These are phyloP conservation scores for Sporisorium reilianum DNA, from an alignment of 1,284 basidiomycete species.

Conservation along the genomic window DNA sequence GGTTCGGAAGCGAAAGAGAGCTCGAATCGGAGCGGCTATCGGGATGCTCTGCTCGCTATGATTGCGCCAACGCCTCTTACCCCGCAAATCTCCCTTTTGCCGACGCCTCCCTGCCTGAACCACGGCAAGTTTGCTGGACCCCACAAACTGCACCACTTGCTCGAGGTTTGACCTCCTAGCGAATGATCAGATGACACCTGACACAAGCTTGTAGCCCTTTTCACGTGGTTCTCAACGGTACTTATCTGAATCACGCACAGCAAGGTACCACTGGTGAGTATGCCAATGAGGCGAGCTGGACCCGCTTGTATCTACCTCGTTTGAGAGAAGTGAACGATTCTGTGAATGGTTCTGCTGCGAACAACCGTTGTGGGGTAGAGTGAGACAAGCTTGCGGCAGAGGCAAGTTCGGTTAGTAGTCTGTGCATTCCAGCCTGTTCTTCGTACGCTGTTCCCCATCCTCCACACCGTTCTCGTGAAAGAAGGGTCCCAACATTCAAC, in stretches of 20 bases:
- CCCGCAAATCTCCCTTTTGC: conserved; percentile 18
- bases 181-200: not conserved
- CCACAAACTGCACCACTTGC: not conserved
- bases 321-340: too few relatives aligned
- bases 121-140: not conserved
- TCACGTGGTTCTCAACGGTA: not conserved
- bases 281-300: not conserved
- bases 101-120: not conserved
- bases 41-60: conserved; percentile 33
- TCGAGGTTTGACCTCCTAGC: not conserved
- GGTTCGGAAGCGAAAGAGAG: conserved; percentile 35
- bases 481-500: conserved; percentile 7
- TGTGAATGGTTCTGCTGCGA: not conserved
- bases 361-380: not conserved
- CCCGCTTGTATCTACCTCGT: conserved; percentile 9
- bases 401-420: not conserved
- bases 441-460: not conserved
- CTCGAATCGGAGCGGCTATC: conserved; percentile 19
- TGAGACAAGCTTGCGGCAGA: not conserved
- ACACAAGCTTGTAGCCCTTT: not conserved
- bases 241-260: not conserved
- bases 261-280: not conserved
- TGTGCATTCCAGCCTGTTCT: not conserved
- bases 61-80: conserved; percentile 13
- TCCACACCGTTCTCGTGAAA: conserved; percentile 2